Percentiles rank a stretch among this genome's conserved stretches.
Evolutionary conservation across 164 flowering plant species (phyloP).

Genomic region (Nymphaea colorata): DNA sequence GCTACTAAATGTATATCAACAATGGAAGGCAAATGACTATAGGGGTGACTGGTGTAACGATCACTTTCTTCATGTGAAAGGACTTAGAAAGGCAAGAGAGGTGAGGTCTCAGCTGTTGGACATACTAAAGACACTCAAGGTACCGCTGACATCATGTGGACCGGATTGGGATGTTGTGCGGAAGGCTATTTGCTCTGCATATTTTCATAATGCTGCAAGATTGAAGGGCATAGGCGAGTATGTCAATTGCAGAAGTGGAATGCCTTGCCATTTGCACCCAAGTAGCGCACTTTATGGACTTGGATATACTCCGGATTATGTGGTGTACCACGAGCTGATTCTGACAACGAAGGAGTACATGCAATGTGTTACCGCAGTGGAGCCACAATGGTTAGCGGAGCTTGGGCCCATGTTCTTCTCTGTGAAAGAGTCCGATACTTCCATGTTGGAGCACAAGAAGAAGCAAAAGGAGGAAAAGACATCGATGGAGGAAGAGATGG

Average conservation of each 20-base stretch:
- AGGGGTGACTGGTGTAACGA: slow-evolving; percentile 93
- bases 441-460: slow-evolving; percentile 73
- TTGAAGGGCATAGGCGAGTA: slow-evolving; percentile 81
- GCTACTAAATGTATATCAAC: slow-evolving; percentile 69
- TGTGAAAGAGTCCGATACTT: slow-evolving; percentile 72
- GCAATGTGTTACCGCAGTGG: slow-evolving; percentile 85
- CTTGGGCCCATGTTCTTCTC: slow-evolving; percentile 89
- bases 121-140: slow-evolving; percentile 60
- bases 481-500: slow-evolving; percentile 95
- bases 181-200: slow-evolving; percentile 85
- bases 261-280: slow-evolving; percentile 85
- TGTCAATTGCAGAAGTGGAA: slow-evolving; percentile 69
- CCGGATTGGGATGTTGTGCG: slow-evolving; percentile 69
- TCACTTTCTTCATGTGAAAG: slow-evolving; percentile 79
- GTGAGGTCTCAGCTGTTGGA: slow-evolving; percentile 83
- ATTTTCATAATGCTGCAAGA: slow-evolving; percentile 82
- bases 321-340: slow-evolving; percentile 81
- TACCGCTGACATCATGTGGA: slow-evolving; percentile 56
- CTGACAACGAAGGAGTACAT: slow-evolving; percentile 84
- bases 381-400: slow-evolving; percentile 94
- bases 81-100: slow-evolving; percentile 78
- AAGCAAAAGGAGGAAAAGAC: slow-evolving; percentile 71
- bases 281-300: slow-evolving; percentile 76
- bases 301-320: slow-evolving; percentile 76
- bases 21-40: slow-evolving; percentile 70